A percentile compares a stretch with the other conserved stretches of the same genome.
These are phyloP conservation scores for Diaporthe citrichinensis DNA, from an alignment of 2,329 filamentous ascomycete genomes.

Conservation along the genomic window DNA sequence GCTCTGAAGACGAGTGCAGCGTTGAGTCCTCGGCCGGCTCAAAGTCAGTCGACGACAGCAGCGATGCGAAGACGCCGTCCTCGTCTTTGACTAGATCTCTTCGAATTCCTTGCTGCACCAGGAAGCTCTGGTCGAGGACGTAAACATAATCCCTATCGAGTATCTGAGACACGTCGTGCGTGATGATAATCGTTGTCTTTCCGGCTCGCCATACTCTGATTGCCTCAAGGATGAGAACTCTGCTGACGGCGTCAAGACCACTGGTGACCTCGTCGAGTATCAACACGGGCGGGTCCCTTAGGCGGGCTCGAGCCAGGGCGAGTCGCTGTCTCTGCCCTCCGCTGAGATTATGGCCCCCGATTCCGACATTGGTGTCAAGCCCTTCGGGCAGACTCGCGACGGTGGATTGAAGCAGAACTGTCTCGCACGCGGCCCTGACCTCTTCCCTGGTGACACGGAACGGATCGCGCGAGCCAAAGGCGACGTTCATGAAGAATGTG, in stretches of 20 bases:
- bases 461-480: slow-evolving; percentile 73
- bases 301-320: slow-evolving; percentile 81
- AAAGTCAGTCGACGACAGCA: slow-evolving; percentile 50
- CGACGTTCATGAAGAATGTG: slow-evolving; percentile 82
- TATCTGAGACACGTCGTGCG: slow-evolving; percentile 88
- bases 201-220: slow-evolving; percentile 82
- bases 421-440: slow-evolving; percentile 73
- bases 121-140: slow-evolving; percentile 77
- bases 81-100: slow-evolving; percentile 63
- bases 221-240: slow-evolving; percentile 77
- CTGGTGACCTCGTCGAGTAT: slow-evolving; percentile 93
- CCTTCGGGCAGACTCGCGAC: slow-evolving; percentile 77
- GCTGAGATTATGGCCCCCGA: slow-evolving; percentile 79
- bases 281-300: slow-evolving; percentile 84
- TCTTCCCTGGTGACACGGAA: slow-evolving; percentile 65
- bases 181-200: slow-evolving; percentile 94
- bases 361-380: slow-evolving; percentile 79
- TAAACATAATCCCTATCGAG: slow-evolving; percentile 81
- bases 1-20: neutral
- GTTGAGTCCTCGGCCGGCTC: neutral
- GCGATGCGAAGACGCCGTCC: slow-evolving; percentile 62
- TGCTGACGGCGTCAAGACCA: slow-evolving; percentile 82
- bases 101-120: slow-evolving; percentile 79
- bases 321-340: slow-evolving; percentile 89
- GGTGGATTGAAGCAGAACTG: slow-evolving; percentile 78